Percentiles rank a stretch among this genome's conserved stretches.
These are phyloP conservation scores for Postia placenta DNA, from an alignment of 768 basidiomycete genomes.

Conservation along the genomic window DNA sequence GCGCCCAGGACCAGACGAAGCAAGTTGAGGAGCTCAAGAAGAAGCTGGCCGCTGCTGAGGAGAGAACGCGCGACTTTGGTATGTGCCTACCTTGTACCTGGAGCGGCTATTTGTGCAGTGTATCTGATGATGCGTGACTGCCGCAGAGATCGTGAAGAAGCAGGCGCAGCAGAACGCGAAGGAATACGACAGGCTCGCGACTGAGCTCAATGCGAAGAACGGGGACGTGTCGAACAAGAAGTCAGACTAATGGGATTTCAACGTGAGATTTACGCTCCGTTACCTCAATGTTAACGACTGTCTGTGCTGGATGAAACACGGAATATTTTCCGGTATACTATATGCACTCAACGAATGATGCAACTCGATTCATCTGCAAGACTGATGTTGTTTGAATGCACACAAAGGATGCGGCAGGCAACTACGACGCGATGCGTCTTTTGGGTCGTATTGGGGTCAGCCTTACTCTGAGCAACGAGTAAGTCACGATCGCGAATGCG, in stretches of 20 bases:
- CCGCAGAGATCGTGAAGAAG: conserved; percentile 70
- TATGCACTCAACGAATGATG: too few relatives aligned
- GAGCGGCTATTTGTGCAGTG: not conserved
- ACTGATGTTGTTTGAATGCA: too few relatives aligned
- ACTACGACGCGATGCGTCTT: too few relatives aligned
- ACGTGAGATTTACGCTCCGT: too few relatives aligned
- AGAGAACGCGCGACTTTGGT: conserved; percentile 49
- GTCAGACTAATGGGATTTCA: conserved; percentile 57
- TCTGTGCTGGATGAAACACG: too few relatives aligned
- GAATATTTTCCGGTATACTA: too few relatives aligned
- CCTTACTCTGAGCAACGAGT: too few relatives aligned
- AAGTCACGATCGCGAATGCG: too few relatives aligned
- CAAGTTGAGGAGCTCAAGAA: conserved; percentile 66
- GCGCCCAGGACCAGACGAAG: conserved; percentile 37
- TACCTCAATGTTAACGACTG: too few relatives aligned
- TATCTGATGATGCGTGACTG: not conserved
- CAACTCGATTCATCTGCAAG: too few relatives aligned
- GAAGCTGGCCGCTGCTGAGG: conserved; percentile 50
- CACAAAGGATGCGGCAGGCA: too few relatives aligned
- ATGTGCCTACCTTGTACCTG: conserved; percentile 1
- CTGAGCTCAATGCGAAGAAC: conserved; percentile 66
- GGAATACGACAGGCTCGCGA: conserved; percentile 80
- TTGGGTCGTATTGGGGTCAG: too few relatives aligned
- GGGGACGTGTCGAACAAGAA: conserved; percentile 60
- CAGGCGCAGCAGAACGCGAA: conserved; percentile 72